Percentiles rank a stretch among this genome's conserved stretches.
phyloP scores from a whole-genome alignment of 495 filamentous ascomycete genomes.

The Aspergillus kassunensis region DNA sequence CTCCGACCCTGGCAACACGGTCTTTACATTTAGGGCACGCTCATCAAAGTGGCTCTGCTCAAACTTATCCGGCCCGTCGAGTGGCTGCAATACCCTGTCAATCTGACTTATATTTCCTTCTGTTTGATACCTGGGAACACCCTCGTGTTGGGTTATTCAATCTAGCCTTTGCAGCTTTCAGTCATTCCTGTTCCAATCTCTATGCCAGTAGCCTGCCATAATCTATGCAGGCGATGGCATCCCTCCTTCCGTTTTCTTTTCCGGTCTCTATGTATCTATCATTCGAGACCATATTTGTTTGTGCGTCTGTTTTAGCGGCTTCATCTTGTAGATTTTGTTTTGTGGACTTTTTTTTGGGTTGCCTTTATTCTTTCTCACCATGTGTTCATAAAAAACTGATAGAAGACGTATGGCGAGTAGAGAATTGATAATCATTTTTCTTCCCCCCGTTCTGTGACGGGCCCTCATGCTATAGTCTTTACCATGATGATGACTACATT shows the following conservation, averaged over 20 bases:
- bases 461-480: too few relatives aligned
- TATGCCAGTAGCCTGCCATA: constrained; percentile 13
- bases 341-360: neutral
- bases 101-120: constrained; percentile 16
- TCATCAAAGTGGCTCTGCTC: neutral
- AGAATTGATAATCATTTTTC: constrained; percentile 20
- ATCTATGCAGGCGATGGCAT: constrained; percentile 9
- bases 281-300: constrained; percentile 16
- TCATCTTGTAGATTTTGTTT: constrained; percentile 14
- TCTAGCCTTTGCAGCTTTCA: constrained; percentile 2
- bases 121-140: constrained; percentile 10
- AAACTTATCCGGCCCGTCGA: neutral
- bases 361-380: neutral
- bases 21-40: neutral
- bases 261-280: constrained; percentile 14
- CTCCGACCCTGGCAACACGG: neutral
- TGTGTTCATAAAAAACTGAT: constrained; percentile 20
- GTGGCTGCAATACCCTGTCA: constrained; percentile 5
- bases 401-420: constrained; percentile 21
- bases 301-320: constrained; percentile 21
- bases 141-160: neutral
- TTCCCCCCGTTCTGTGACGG: too few relatives aligned
- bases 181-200: constrained; percentile 7
- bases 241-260: constrained; percentile 10
- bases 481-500: too few relatives aligned